Conservation (phyloP, 306 rosid genomes). For the Parietaria judaica region DNA sequence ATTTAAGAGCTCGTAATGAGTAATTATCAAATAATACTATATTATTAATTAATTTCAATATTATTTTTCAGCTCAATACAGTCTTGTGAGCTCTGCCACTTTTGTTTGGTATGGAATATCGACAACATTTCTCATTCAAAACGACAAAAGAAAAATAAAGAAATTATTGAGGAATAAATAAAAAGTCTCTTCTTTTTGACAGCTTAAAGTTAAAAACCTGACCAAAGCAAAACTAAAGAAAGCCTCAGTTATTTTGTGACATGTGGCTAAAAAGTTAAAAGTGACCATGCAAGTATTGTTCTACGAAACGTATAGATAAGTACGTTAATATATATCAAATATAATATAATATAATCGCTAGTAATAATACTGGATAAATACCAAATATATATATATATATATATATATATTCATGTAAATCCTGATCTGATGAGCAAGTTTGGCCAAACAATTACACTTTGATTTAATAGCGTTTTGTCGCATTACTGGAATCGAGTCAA, state of each 20-base stretch:
- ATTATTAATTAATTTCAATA: too few species aligned
- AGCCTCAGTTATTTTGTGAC: neutral
- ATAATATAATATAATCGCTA: too few species aligned
- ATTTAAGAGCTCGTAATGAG: too few species aligned
- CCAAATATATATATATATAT: too few species aligned
- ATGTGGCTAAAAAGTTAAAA: neutral
- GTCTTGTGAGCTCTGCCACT: neutral
- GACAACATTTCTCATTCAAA: constrained; percentile 1
- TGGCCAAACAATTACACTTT: neutral
- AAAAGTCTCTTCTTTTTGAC: neutral
- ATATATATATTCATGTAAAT: neutral
- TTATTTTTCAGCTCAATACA: neutral
- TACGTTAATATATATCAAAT: too few species aligned
- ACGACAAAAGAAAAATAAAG: neutral
- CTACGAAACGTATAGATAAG: neutral
- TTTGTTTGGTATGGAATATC: constrained; percentile 5
- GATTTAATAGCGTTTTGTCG: neutral
- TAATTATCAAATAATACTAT: too few species aligned
- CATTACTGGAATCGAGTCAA: neutral
- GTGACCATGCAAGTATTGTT: neutral
- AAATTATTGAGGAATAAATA: neutral
- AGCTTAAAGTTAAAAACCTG: neutral
- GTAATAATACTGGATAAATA: too few species aligned
- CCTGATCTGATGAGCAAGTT: neutral
- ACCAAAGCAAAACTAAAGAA: neutral